phyloP scores from a whole-genome alignment of 371 early-diverging fungal species.

The Phascolomyces articulosus region DNA sequence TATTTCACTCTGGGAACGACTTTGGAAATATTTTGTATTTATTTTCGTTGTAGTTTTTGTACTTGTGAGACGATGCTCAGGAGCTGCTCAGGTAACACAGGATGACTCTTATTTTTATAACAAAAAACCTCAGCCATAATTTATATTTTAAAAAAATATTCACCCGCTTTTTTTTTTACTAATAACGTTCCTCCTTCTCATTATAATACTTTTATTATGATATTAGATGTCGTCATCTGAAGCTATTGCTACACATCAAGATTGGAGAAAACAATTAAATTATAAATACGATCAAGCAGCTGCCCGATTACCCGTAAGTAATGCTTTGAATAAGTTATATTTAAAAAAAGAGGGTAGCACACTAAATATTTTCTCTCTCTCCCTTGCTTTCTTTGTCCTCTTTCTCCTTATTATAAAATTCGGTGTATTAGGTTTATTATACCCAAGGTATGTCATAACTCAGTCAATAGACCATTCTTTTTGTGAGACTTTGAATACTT shows the following conservation, averaged over 20 bases:
- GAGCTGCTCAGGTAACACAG: background rate
- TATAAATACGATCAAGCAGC: slow-evolving; percentile 10
- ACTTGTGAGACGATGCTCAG: background rate
- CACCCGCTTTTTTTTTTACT: background rate
- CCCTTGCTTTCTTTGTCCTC: background rate
- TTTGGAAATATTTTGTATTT: background rate
- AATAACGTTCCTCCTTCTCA: no score
- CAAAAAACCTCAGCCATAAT: background rate
- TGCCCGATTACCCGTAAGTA: slow-evolving; percentile 12
- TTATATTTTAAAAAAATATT: no score
- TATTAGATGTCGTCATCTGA: slow-evolving; percentile 2
- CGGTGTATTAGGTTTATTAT: slow-evolving; percentile 3
- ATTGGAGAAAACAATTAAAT: slow-evolving; percentile 8
- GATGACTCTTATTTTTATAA: background rate
- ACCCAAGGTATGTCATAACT: slow-evolving; percentile 8
- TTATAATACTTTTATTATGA: background rate
- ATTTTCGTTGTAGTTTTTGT: background rate
- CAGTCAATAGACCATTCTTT: background rate
- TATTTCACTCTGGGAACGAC: background rate
- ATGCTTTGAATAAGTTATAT: no score
- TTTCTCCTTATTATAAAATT: background rate
- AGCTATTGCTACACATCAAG: background rate
- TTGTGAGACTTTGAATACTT: background rate
- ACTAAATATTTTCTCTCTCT: background rate
- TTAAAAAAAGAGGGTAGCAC: background rate